These are phyloP conservation scores for Pestalotiopsis sp. DNA, from an alignment of 2,329 filamentous ascomycete genomes.

Conservation along the genomic window DNA sequence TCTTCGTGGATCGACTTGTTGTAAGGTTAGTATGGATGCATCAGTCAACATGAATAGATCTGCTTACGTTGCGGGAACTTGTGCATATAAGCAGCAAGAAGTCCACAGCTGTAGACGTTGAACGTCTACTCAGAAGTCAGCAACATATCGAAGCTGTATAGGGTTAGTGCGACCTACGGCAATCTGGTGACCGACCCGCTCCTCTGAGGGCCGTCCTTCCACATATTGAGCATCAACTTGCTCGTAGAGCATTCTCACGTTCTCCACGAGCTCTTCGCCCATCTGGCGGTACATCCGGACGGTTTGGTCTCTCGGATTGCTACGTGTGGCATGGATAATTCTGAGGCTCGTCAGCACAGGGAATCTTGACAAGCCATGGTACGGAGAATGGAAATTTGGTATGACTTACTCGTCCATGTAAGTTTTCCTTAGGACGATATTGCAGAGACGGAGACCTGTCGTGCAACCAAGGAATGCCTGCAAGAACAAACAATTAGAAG, in stretches of 20 bases:
- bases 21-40: slow-evolving; percentile 1
- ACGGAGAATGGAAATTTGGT: not conserved
- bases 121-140: slow-evolving; percentile 38
- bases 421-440: slow-evolving; percentile 58
- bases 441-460: slow-evolving; percentile 57
- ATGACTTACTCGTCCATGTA: slow-evolving; percentile 51
- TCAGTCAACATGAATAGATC: no score
- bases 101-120: slow-evolving; percentile 57
- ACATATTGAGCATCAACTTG: slow-evolving; percentile 54
- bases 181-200: slow-evolving; percentile 56
- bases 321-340: slow-evolving; percentile 44
- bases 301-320: slow-evolving; percentile 36
- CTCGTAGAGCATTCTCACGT: slow-evolving; percentile 49
- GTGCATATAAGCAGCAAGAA: slow-evolving; percentile 54
- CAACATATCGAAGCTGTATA: not conserved
- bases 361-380: not conserved
- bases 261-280: slow-evolving; percentile 49
- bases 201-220: slow-evolving; percentile 44
- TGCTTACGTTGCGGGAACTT: slow-evolving; percentile 52
- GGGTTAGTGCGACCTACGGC: slow-evolving; percentile 35
- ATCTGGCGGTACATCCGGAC: slow-evolving; percentile 44
- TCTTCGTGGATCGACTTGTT: slow-evolving; percentile 16
- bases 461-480: slow-evolving; percentile 58
- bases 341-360: slow-evolving; percentile 27
- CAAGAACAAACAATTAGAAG: not conserved